These are phyloP conservation scores for Datura wrightii DNA, from an alignment of 257 asterid genomes.

Conservation along the genomic window DNA sequence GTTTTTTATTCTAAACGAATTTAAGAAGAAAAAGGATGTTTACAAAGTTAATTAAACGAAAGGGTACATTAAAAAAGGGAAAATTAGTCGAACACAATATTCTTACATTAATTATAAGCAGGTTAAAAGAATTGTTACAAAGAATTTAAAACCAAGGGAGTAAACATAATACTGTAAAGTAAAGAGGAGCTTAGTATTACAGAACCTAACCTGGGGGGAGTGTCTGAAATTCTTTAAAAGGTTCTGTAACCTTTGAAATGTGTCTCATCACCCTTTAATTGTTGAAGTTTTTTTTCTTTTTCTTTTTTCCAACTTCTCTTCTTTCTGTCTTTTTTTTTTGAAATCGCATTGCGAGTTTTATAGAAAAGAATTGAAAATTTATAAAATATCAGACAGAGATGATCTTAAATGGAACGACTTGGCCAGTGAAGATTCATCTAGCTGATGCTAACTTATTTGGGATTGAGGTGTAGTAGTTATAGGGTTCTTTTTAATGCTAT, in stretches of 20 bases:
- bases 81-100: not conserved
- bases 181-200: not conserved
- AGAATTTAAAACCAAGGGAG: not conserved
- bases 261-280: not conserved
- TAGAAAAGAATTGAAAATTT: not conserved
- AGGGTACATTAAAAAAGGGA: not conserved
- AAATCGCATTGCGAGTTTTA: not conserved
- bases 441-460: not conserved
- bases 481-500: conserved; percentile 5
- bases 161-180: not conserved
- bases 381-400: not conserved
- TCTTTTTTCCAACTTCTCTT: not conserved
- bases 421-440: not conserved
- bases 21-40: not conserved
- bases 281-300: not conserved
- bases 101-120: not conserved
- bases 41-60: not conserved
- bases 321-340: not conserved
- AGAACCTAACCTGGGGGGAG: not conserved
- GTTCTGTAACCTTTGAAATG: not conserved
- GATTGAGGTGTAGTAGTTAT: not conserved
- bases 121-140: not conserved
- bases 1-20: not conserved
- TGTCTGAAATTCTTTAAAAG: not conserved
- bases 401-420: not conserved